These are phyloP conservation scores for Trichoderma erinaceum DNA, from an alignment of 495 filamentous ascomycete species.

Conservation along the genomic window DNA sequence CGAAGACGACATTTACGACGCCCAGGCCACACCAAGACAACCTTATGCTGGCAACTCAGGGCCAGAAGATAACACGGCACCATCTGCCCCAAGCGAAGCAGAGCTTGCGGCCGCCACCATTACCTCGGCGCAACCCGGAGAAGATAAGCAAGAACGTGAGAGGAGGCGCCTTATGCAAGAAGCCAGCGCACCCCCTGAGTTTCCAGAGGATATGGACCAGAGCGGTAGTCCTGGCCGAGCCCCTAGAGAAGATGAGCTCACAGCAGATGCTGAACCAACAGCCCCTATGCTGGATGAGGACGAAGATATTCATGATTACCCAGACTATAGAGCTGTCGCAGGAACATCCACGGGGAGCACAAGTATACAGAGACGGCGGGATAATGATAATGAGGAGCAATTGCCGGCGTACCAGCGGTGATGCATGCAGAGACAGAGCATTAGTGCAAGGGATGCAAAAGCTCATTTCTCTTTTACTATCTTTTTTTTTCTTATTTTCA, in stretches of 20 bases:
- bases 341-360: slow-evolving; percentile 19
- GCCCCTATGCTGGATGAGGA: slow-evolving; percentile 61
- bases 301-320: slow-evolving; percentile 52
- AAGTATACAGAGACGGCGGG: neutral
- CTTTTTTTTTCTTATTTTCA: neutral
- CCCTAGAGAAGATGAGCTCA: slow-evolving; percentile 16
- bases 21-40: slow-evolving; percentile 22
- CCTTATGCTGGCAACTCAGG: neutral
- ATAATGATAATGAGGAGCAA: slow-evolving; percentile 26
- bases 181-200: slow-evolving; percentile 59
- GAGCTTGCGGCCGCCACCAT: slow-evolving; percentile 36
- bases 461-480: neutral
- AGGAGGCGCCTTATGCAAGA: slow-evolving; percentile 64
- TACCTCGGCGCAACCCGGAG: slow-evolving; percentile 33
- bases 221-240: slow-evolving; percentile 18
- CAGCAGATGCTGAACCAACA: slow-evolving; percentile 42
- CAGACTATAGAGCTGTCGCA: slow-evolving; percentile 22
- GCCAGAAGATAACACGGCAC: slow-evolving; percentile 20
- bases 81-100: slow-evolving; percentile 42
- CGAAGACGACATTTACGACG: slow-evolving; percentile 35
- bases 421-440: slow-evolving; percentile 13
- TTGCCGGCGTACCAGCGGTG: slow-evolving; percentile 42
- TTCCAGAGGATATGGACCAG: slow-evolving; percentile 36
- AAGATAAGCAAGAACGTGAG: slow-evolving; percentile 85
- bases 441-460: neutral